Evolutionary conservation across 2,329 filamentous ascomycete genomes (phyloP).

Genomic region (Colletotrichum sublineola): DNA sequence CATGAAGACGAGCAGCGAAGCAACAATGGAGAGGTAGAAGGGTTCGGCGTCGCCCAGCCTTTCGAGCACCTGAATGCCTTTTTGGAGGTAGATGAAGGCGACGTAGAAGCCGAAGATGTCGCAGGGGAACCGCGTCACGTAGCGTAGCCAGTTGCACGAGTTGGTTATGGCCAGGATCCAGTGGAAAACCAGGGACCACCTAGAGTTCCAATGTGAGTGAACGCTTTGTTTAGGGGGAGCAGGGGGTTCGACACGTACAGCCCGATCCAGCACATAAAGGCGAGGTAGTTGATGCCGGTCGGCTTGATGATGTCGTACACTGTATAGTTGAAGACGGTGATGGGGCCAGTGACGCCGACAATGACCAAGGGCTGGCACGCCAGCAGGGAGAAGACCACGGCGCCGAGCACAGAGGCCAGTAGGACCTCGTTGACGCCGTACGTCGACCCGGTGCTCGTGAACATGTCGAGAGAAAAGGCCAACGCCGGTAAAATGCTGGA

Average conservation of each 20-base stretch:
- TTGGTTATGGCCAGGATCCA: conserved; percentile 88
- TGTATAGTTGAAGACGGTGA: conserved; percentile 95
- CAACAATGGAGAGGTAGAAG: conserved; percentile 84
- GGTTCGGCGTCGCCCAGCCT: conserved; percentile 76
- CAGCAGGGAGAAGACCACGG: conserved; percentile 83
- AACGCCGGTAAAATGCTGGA: conserved; percentile 85
- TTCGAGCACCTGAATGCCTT: conserved; percentile 87
- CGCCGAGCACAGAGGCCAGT: conserved; percentile 85
- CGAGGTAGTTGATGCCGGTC: conserved; percentile 83
- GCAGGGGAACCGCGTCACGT: conserved; percentile 91
- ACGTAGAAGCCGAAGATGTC: conserved; percentile 97
- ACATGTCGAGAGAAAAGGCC: conserved; percentile 94
- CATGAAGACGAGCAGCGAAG: conserved; percentile 82
- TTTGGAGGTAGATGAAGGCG: conserved; percentile 91
- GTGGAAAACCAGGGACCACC: conserved; percentile 87
- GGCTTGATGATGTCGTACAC: conserved; percentile 89
- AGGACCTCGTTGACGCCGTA: conserved; percentile 94
- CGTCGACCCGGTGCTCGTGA: conserved; percentile 84
- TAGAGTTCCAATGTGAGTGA: conserved; percentile 48
- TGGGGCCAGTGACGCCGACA: conserved; percentile 91
- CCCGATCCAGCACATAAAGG: conserved; percentile 94
- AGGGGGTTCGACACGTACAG: conserved; percentile 64
- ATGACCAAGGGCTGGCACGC: conserved; percentile 90
- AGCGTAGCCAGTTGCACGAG: conserved; percentile 88
- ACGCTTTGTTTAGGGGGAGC: not conserved